Evolutionary conservation across 2,329 filamentous ascomycete genomes (phyloP), one percentile per base, ranked within the genome.

Genomic region (Paecilomyces sp.): DNA sequence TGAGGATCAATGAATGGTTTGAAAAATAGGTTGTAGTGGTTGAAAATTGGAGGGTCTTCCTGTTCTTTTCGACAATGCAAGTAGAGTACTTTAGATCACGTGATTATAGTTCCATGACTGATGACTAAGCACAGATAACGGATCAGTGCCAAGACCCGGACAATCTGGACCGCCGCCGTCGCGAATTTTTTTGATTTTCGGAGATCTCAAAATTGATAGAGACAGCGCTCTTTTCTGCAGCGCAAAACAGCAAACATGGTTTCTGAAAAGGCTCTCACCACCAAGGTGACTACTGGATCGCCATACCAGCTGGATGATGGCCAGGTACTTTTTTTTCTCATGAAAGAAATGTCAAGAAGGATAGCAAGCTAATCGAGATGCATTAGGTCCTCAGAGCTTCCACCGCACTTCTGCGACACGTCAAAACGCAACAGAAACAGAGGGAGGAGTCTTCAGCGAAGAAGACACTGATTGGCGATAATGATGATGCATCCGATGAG

Each of bases 351-450:
- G 34, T 11, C 25, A 41, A 22, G 3, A 34, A 11, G 33, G 6
- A 56, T 60, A 55, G 64, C 62, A 61, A 25, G 34, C 60, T 63
- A 60, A 65, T 61, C 62, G 5, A 58, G 64, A 55, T 61, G 41
- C 52, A 58, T 54, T 68, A 88, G 77, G 84, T 84, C 57, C 72
- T 82, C 62, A 82, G 81, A 75, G 85, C 85, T 62, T 83, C 84
- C 47, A 81, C 79, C 60, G 84, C 85, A 28, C 79, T 88, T 56
- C 73, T 87, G 64, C 74, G 78, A 66, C 81, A 85, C 68, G 83
- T 86, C 68, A 81, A 81, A 70, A 78, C 77, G 31, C 76, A 76
- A 57, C 74, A 76, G 60, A 69, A 77, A 62, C 75, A 79, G 62
- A 79, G 81, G 68, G 77, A 81, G 63, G 74, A 79, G 59, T 68